A percentile compares a stretch with the other conserved stretches of the same genome.
phyloP scores from a whole-genome alignment of 1,284 basidiomycete genomes.

The Trametes hirsuta region DNA sequence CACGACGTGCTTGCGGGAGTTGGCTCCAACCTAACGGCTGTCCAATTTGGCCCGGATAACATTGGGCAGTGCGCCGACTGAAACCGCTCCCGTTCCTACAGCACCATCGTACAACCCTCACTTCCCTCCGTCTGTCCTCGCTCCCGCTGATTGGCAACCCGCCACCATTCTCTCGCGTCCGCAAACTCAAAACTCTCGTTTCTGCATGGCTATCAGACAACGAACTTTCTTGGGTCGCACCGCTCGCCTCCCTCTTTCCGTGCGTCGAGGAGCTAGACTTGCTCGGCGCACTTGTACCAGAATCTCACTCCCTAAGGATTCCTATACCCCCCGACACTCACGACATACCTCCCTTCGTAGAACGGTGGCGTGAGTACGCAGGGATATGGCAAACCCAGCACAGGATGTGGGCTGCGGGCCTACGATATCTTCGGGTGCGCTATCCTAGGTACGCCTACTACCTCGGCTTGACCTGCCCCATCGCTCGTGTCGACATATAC shows the following conservation, averaged over 20 bases:
- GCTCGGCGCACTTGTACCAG: not conserved
- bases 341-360: not conserved
- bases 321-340: not conserved
- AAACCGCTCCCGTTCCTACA: slow-evolving; percentile 1
- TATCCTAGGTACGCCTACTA: not conserved
- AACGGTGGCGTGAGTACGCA: not conserved
- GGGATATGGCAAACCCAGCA: not conserved
- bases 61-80: not conserved
- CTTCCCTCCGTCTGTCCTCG: not conserved
- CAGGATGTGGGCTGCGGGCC: not conserved
- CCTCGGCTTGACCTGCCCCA: not conserved
- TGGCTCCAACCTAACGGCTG: not conserved
- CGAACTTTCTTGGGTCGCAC: not conserved
- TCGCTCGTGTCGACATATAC: not conserved
- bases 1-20: not conserved
- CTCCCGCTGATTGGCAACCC: not conserved
- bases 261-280: not conserved
- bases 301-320: not conserved
- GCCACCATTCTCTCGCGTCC: not conserved
- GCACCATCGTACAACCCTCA: not conserved
- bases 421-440: not conserved
- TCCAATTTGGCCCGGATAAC: too few species aligned
- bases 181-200: not conserved
- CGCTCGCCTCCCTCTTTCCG: not conserved
- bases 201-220: not conserved